Base-by-base conservation (phyloP, 345 rosid genomes). In the Geranium brycei region DNA sequence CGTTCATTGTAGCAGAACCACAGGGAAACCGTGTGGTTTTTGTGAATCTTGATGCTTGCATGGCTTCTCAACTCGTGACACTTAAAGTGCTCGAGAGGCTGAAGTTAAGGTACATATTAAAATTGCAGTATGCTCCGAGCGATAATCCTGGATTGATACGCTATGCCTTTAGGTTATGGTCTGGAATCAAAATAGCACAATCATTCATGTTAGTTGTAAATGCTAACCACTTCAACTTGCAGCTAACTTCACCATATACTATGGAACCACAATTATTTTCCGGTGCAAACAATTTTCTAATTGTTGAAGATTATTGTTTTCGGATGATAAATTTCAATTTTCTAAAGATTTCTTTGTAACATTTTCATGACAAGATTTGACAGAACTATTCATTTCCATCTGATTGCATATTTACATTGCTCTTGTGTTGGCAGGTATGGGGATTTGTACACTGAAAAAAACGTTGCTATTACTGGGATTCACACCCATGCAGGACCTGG, bases 401-500 rank as follows among this genome's bases (percentile, higher is more conserved):
- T 17, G 19, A 57, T 57, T 16, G 59, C 19, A n/a, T 2, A 1
- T 57, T 8, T 57, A 57, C 19, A 47, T 47, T 57, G 59, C 31
- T 30, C 73, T 4, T 23, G 28, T 23, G 28, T 71, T 73, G 61
- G 80, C 83, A 93, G 97, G 78, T 93, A 90, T 74, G 99, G 92
- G 11, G 82, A 88, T 64, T 64, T 93, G 7, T 93, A 93, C 68
- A 87, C 88, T 5, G 96, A 88, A 70, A 80, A 79, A 31, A 93
- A 93, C 76, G 92, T 93, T 62, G 99, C 86, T 40, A 90, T 93
- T 60, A 90, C 91, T 70, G 99, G 99, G 60, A 85, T 90, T 75
- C 99, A 90, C 69, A 88, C 97, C 3, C 99, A 93, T 82, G 83
- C 99, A 11, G 99, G 99, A 63, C 96, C 99, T 13, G 99, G 97